A percentile compares a stretch with the other conserved stretches of the same genome.
These are phyloP conservation scores for Sugiyamaella novakii DNA, from an alignment of 1,139 yeast species.

Conservation along the genomic window DNA sequence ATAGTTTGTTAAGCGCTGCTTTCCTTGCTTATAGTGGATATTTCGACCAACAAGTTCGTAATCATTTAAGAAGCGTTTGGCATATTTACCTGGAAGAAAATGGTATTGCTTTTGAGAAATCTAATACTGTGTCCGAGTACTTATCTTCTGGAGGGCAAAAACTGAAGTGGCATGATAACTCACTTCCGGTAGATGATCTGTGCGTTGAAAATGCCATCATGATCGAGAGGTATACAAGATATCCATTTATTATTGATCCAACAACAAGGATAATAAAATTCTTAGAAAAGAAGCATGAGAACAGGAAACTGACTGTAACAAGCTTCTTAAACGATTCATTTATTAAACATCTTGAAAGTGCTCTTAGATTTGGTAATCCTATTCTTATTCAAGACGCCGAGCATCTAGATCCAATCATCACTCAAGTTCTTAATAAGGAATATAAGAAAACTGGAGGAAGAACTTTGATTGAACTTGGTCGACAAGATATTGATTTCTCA, in stretches of 20 bases:
- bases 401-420: conserved; percentile 70
- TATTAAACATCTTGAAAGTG: conserved; percentile 71
- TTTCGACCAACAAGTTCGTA: conserved; percentile 57
- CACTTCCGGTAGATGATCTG: conserved; percentile 59
- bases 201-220: conserved; percentile 66
- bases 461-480: conserved; percentile 60
- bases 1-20: conserved; percentile 64
- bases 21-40: conserved; percentile 63
- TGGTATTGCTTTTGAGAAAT: conserved; percentile 49
- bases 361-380: conserved; percentile 79
- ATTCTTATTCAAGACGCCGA: conserved; percentile 80
- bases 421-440: conserved; percentile 63
- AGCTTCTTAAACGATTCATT: conserved; percentile 77
- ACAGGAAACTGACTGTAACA: conserved; percentile 54
- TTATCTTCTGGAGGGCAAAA: conserved; percentile 49
- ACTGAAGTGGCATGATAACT: conserved; percentile 55
- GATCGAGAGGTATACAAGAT: conserved; percentile 45
- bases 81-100: conserved; percentile 43
- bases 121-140: conserved; percentile 42
- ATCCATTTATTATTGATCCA: conserved; percentile 77
- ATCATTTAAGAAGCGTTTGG: conserved; percentile 48
- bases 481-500: conserved; percentile 66
- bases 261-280: conserved; percentile 52
- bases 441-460: conserved; percentile 72
- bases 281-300: conserved; percentile 42